Evolutionary conservation across 495 filamentous ascomycete genomes (phyloP).

Genomic region (Podospora didyma): DNA sequence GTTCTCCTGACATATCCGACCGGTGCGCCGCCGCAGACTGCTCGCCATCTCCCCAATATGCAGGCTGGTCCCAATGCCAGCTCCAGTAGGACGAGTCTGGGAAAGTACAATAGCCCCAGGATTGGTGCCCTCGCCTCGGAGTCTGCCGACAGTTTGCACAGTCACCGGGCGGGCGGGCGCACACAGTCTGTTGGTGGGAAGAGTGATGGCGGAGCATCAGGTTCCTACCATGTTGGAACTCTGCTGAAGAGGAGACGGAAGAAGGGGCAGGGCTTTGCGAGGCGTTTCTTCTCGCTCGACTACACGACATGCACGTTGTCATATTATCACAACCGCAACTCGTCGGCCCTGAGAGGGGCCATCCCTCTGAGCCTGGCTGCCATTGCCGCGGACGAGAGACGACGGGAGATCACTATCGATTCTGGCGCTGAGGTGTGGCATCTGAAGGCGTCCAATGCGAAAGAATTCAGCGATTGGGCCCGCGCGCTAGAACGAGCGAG

Average conservation of each 20-base stretch:
- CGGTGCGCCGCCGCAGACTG: slow-evolving; percentile 72
- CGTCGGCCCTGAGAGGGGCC: slow-evolving; percentile 81
- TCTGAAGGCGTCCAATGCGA: slow-evolving; percentile 73
- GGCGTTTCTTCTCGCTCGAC: slow-evolving; percentile 91
- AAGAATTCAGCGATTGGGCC: slow-evolving; percentile 85
- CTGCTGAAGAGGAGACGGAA: slow-evolving; percentile 87
- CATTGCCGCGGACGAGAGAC: slow-evolving; percentile 78
- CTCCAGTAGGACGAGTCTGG: slow-evolving; percentile 48
- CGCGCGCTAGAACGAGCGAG: slow-evolving; percentile 78
- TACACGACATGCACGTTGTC: slow-evolving; percentile 87
- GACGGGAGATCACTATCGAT: slow-evolving; percentile 91
- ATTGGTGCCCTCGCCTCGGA: slow-evolving; percentile 39
- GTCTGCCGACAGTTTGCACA: slow-evolving; percentile 55
- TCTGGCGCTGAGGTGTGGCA: slow-evolving; percentile 98
- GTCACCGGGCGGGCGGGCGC: slow-evolving; percentile 29
- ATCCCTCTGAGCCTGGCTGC: slow-evolving; percentile 89
- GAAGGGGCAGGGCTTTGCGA: slow-evolving; percentile 87
- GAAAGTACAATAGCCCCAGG: slow-evolving; percentile 34
- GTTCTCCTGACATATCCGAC: slow-evolving; percentile 92
- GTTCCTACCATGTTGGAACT: slow-evolving; percentile 68
- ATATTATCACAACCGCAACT: slow-evolving; percentile 92
- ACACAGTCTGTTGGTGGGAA: slow-evolving; percentile 26
- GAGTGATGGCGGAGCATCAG: slow-evolving; percentile 27
- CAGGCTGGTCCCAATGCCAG: slow-evolving; percentile 41
- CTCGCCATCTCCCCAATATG: slow-evolving; percentile 60